Evolutionary conservation across 2,329 filamentous ascomycete genomes (phyloP), one percentile per base, ranked within the genome.

Genomic region (Aschersonia sp.): DNA sequence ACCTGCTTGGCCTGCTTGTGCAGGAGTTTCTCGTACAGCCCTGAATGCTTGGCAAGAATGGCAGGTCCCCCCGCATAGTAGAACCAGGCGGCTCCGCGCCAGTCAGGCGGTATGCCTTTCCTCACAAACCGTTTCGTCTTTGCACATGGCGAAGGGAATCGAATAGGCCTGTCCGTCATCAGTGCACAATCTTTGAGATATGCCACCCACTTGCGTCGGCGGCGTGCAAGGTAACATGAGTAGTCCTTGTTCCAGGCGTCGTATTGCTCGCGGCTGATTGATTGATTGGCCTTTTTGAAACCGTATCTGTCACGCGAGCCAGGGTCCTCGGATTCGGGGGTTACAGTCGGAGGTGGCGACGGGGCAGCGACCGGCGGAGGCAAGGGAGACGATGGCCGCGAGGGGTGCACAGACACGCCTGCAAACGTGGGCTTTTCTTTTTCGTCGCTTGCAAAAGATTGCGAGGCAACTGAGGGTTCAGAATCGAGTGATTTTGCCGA

Each of bases 11-110:
- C 79, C 51, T 70, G 68, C 50, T 77, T 72, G 48, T 75, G 69
- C 33, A 92, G 69, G 40, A 94, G 68, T 46, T 79, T 73, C 46
- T 80, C 75, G 60, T 96, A 97, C 12, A 90, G 68, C 1, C 86
- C 86, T 5, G 79, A 75, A 56, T 94, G 78, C 58, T 86, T 83
- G 46, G 79, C 76, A 50, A 95, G 63, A 54, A 87, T 83, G 43
- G 81, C 79, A 30, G 87, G 87, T 1, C 90, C 90, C 22, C 87
- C 87, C 9, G 88, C 87, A 61, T 96, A 97, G 68, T 85, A 96
- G 63, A 94, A 97, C 90, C 90, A 97, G 43, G 90, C 90, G 5
- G 86, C 84, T n/a, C 90, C 90, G 58, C 90, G 79, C 80, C 88
- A 94, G 54, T 95, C 87, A 0, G 89, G 87, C 4, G 90, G 90